Conservation (phyloP, 2,329 filamentous ascomycete genomes). For the Aureobasidium sp. region DNA sequence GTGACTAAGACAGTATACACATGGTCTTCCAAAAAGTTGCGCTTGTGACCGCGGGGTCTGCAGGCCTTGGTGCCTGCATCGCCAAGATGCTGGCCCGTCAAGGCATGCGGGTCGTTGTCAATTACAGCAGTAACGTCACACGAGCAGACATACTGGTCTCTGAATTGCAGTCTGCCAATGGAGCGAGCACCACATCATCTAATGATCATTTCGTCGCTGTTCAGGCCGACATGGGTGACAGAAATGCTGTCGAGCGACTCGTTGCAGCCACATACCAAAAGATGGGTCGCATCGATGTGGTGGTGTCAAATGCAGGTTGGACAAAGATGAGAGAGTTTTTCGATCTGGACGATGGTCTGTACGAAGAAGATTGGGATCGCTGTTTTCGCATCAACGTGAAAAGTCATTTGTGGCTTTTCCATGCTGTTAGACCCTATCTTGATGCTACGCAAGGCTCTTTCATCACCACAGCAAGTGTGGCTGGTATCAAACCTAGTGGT, state of each 20-base stretch:
- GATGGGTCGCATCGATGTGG: conserved; percentile 17
- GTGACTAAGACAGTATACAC: no score
- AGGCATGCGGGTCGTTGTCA: conserved; percentile 29
- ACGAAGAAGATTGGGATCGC: conserved; percentile 51
- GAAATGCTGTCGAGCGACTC: neutral
- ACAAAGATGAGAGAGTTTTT: conserved; percentile 40
- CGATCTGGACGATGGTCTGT: conserved; percentile 43
- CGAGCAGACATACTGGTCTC: conserved; percentile 30
- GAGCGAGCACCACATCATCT: no score
- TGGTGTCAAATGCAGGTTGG: conserved; percentile 37
- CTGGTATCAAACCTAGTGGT: conserved; percentile 48
- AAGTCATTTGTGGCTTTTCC: conserved; percentile 49
- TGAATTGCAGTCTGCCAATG: conserved; percentile 22
- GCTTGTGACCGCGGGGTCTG: conserved; percentile 36
- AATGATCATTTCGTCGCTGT: no score
- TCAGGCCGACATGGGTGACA: no score
- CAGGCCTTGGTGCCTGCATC: conserved; percentile 36
- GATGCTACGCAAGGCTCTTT: conserved; percentile 45
- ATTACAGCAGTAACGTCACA: conserved; percentile 32
- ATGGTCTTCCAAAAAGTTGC: conserved; percentile 27
- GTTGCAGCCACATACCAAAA: conserved; percentile 7
- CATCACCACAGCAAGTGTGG: conserved; percentile 48
- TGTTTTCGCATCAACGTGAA: conserved; percentile 55
- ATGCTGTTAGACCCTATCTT: conserved; percentile 44
- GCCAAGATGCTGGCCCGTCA: conserved; percentile 33